phyloP scores from a whole-genome alignment of 345 rosid species.

The Triadica sebifera region DNA sequence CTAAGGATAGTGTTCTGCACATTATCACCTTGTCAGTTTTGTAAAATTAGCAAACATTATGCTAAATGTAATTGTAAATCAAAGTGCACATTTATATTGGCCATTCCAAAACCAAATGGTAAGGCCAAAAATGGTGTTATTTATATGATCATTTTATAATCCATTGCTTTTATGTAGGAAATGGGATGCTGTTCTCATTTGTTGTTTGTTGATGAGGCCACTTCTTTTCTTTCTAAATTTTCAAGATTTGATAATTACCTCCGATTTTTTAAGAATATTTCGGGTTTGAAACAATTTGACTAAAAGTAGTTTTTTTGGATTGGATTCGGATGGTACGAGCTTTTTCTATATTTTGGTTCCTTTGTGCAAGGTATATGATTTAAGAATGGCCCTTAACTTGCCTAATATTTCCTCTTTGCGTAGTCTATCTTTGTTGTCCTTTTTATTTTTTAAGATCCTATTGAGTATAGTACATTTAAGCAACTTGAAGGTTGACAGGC shows the following conservation, averaged over 20 bases:
- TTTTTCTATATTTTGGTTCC: background rate
- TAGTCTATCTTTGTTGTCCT: background rate
- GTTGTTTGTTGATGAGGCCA: background rate
- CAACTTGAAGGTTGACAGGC: background rate
- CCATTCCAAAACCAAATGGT: background rate
- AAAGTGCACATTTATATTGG: background rate
- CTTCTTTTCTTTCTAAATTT: background rate
- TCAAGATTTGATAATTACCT: background rate
- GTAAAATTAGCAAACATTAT: background rate
- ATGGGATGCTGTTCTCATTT: background rate
- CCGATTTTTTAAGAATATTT: background rate
- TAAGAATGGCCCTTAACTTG: background rate
- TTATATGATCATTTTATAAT: background rate
- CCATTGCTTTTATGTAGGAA: conserved; percentile 3
- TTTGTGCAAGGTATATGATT: background rate
- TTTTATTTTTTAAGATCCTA: background rate
- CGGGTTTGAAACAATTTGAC: background rate
- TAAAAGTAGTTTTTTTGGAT: background rate
- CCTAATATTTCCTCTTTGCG: background rate
- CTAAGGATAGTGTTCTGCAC: background rate
- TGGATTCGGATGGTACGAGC: background rate
- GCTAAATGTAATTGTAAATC: background rate
- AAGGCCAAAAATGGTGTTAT: background rate
- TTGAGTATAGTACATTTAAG: background rate
- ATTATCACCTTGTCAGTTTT: background rate